A percentile compares a stretch with the other conserved stretches of the same genome.
Conservation (phyloP, 129 eudicot species). For the Gnaphalium uliginosum region DNA sequence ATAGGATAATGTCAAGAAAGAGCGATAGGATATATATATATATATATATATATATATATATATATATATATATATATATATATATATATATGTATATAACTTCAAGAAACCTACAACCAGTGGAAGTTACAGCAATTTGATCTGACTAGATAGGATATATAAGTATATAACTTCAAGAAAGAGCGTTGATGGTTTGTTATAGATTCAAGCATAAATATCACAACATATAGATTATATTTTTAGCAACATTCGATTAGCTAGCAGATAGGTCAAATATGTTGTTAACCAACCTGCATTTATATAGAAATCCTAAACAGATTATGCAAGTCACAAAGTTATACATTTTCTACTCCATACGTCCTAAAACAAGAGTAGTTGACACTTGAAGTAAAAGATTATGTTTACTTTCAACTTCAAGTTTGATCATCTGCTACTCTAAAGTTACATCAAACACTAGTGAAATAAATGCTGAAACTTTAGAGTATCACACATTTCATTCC, state of each 20-base stretch:
- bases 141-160: background rate
- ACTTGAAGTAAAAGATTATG: background rate
- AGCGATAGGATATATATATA: too few relatives aligned
- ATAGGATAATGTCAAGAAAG: too few relatives aligned
- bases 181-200: too few relatives aligned
- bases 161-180: too few relatives aligned
- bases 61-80: too few relatives aligned
- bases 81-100: too few relatives aligned
- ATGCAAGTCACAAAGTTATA: background rate
- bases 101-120: background rate
- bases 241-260: background rate
- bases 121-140: constrained; percentile 9
- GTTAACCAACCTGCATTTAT: background rate
- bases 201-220: too few relatives aligned
- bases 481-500: constrained; percentile 9
- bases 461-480: constrained; percentile 10
- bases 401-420: constrained; percentile 9
- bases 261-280: background rate
- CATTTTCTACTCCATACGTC: constrained; percentile 9
- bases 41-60: too few relatives aligned
- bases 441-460: constrained; percentile 11
- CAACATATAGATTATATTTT: too few relatives aligned
- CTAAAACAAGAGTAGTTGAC: background rate
- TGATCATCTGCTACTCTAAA: constrained; percentile 2
- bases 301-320: background rate